A percentile compares a stretch with the other conserved stretches of the same genome.
Conservation (phyloP, 202 grass and related monocot genomes). For the Panicum hallii region DNA sequence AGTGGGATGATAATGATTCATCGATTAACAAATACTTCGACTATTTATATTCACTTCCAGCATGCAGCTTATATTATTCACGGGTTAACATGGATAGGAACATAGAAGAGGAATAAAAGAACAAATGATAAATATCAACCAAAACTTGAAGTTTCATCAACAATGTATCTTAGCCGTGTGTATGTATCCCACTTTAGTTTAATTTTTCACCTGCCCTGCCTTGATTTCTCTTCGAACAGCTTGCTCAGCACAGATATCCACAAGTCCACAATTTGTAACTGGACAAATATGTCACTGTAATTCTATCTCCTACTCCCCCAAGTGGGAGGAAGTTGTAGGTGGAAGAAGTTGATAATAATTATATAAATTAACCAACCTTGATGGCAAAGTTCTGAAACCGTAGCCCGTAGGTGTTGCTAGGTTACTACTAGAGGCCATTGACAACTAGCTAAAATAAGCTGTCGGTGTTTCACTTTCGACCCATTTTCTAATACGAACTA, state of each 20-base stretch:
- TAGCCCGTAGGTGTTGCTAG: background rate
- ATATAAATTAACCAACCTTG: conserved; percentile 26
- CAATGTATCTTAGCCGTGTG: background rate
- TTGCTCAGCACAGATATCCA: background rate
- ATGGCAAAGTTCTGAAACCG: conserved; percentile 3
- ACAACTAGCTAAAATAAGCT: conserved; percentile 2
- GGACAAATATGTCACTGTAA: background rate
- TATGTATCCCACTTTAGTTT: background rate
- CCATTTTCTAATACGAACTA: background rate
- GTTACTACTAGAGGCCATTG: background rate
- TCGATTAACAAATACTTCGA: no score
- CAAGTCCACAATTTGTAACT: background rate
- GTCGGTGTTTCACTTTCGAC: conserved; percentile 38
- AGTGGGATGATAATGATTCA: no score
- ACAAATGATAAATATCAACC: background rate
- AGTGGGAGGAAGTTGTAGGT: conserved; percentile 36
- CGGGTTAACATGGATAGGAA: background rate
- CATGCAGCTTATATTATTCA: background rate
- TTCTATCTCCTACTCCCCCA: background rate
- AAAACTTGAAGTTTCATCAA: background rate
- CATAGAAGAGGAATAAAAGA: background rate
- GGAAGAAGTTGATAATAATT: conserved; percentile 21
- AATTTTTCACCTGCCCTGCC: background rate
- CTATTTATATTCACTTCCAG: background rate
- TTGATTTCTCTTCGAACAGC: background rate